Evolutionary conservation across 495 filamentous ascomycete species (phyloP).

Genomic region (Tuber borchii): DNA sequence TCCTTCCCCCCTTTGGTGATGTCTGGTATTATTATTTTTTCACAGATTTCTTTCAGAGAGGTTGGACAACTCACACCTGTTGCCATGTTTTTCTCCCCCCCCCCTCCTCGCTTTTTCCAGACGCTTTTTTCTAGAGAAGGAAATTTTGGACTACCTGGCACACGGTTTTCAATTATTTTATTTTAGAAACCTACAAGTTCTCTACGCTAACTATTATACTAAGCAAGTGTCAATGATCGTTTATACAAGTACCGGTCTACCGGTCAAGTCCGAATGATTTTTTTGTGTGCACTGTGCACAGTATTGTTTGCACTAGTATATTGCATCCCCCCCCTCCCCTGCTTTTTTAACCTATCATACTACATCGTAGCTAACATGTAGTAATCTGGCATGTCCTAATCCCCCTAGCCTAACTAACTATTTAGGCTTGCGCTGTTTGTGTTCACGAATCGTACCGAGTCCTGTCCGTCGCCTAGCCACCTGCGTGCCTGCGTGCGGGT

Average conservation of each 20-base stretch:
- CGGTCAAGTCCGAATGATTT: not conserved
- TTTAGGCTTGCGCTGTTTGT: not conserved
- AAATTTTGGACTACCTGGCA: not conserved
- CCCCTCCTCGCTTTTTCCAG: too few relatives aligned
- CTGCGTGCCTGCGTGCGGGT: not conserved
- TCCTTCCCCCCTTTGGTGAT: not conserved
- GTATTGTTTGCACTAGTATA: not conserved
- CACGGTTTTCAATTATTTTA: not conserved
- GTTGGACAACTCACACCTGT: not conserved
- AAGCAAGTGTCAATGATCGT: not conserved
- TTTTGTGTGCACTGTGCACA: not conserved
- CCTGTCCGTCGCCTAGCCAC: not conserved
- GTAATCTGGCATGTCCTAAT: not conserved
- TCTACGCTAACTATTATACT: not conserved
- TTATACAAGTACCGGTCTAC: not conserved
- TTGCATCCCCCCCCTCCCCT: too few relatives aligned
- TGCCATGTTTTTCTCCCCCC: not conserved
- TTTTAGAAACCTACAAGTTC: too few relatives aligned
- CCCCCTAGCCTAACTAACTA: not conserved
- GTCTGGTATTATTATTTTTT: not conserved
- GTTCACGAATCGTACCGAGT: not conserved
- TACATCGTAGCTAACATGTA: not conserved
- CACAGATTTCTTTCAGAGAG: not conserved
- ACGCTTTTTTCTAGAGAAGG: not conserved
- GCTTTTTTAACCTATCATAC: not conserved